Conservation (phyloP, 345 rosid species). For the Populus euphratica region DNA sequence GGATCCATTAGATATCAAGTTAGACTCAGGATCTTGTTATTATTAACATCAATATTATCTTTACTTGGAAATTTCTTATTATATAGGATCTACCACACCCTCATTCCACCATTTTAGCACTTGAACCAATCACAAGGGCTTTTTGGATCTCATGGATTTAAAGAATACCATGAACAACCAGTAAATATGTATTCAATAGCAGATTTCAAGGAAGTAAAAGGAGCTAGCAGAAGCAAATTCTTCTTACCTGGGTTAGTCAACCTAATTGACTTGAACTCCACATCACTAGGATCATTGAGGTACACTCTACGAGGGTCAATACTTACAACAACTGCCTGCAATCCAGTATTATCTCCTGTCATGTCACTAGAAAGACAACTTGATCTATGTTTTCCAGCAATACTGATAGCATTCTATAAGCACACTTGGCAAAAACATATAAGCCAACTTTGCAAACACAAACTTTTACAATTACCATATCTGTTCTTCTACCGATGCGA, state of each 20-base stretch:
- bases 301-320: slow-evolving; percentile 93
- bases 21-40: not conserved
- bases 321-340: slow-evolving; percentile 97
- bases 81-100: not conserved
- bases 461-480: not conserved
- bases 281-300: slow-evolving; percentile 63
- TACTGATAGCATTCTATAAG: not conserved
- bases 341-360: slow-evolving; percentile 15
- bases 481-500: not conserved
- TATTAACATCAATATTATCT: not conserved
- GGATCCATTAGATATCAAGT: not conserved
- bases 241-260: slow-evolving; percentile 64
- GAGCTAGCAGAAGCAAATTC: not conserved
- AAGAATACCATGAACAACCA: not conserved
- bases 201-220: not conserved
- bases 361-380: not conserved
- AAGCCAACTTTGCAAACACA: not conserved
- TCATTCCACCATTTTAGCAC: not conserved
- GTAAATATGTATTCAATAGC: not conserved
- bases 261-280: slow-evolving; percentile 59
- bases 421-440: not conserved
- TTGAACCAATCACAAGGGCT: not conserved
- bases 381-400: not conserved
- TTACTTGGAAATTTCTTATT: not conserved
- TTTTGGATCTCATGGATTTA: not conserved